phyloP scores from a whole-genome alignment of 1,284 basidiomycete genomes.

The Cryptococcus hybrid region DNA sequence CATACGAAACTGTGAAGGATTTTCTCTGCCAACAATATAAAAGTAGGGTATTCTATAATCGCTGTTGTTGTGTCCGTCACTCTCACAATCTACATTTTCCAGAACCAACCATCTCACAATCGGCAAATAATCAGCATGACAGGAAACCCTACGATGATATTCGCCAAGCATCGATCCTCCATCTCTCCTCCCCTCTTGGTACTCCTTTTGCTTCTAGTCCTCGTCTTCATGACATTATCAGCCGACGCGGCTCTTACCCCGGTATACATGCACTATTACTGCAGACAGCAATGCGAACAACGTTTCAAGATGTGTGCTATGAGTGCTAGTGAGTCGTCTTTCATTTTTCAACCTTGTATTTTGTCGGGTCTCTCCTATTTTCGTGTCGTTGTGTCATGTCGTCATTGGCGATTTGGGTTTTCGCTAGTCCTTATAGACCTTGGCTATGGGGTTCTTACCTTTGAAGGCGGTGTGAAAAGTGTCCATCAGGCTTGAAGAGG shows the following conservation, averaged over 20 bases:
- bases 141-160: neutral
- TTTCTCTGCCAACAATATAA: no score
- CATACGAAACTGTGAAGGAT: no score
- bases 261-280: slow-evolving; percentile 15
- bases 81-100: no score
- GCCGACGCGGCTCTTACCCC: slow-evolving; percentile 10
- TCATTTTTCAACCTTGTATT: neutral
- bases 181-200: slow-evolving; percentile 3
- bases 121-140: no score
- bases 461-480: no score
- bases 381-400: neutral
- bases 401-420: neutral
- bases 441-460: no score
- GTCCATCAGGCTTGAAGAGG: no score
- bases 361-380: neutral
- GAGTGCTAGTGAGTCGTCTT: slow-evolving; percentile 13
- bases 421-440: neutral
- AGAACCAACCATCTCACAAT: no score
- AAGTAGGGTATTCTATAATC: no score
- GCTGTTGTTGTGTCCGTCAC: no score
- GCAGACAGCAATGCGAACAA: slow-evolving; percentile 18
- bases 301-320: slow-evolving; percentile 17
- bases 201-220: slow-evolving; percentile 10
- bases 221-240: slow-evolving; percentile 5
- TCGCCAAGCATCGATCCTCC: neutral